Percentiles rank a stretch among this genome's conserved stretches.
Conservation (phyloP, 2,329 filamentous ascomycete species). For the Cladosporium phlei region DNA sequence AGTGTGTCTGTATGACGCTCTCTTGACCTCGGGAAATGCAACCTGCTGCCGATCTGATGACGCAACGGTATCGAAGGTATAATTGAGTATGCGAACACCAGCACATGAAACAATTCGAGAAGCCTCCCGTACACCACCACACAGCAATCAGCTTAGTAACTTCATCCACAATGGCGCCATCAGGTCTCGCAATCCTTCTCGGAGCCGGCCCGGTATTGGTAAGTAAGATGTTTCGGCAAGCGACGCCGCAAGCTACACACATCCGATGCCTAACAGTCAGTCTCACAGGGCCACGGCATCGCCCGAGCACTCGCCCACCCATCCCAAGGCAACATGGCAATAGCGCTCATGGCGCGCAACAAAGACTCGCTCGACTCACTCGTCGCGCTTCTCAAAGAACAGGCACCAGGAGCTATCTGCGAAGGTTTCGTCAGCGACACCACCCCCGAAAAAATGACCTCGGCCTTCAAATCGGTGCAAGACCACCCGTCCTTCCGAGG, state of each 20-base stretch:
- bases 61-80: too few relatives aligned
- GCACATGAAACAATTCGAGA: too few relatives aligned
- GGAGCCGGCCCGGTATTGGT: constrained; percentile 46
- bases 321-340: constrained; percentile 50
- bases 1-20: too few relatives aligned
- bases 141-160: too few relatives aligned
- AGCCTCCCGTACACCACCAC: too few relatives aligned
- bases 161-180: constrained; percentile 49
- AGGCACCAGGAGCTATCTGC: constrained; percentile 42
- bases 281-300: constrained; percentile 52
- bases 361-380: constrained; percentile 43
- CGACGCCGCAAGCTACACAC: constrained; percentile 13
- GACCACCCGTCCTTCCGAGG: neutral
- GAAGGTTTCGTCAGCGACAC: constrained; percentile 52
- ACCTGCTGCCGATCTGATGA: too few relatives aligned
- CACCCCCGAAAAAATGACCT: constrained; percentile 41
- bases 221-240: constrained; percentile 1
- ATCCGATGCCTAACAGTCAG: neutral
- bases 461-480: constrained; percentile 39
- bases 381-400: constrained; percentile 38
- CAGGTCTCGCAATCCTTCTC: constrained; percentile 48
- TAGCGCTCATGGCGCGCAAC: constrained; percentile 51
- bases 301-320: constrained; percentile 49
- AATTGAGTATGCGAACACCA: too few relatives aligned
- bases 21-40: too few relatives aligned